Evolutionary conservation across 148 eudicot species (phyloP).

Genomic region (Bassia scoparia): DNA sequence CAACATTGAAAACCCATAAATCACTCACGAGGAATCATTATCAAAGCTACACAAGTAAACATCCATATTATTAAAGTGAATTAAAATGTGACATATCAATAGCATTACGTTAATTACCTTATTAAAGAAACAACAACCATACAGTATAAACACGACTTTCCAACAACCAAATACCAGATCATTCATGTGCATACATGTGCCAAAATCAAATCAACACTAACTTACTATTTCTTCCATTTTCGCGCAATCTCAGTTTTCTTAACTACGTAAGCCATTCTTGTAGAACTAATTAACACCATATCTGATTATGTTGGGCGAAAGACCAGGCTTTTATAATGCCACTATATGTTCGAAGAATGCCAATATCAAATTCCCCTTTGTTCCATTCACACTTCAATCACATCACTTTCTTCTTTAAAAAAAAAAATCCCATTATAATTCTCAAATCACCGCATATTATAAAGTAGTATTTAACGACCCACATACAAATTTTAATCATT

Average conservation of each 20-base stretch:
- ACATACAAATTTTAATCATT: background rate
- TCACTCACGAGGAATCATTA: too few species aligned
- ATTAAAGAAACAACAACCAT: background rate
- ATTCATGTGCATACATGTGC: conserved; percentile 31
- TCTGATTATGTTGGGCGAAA: conserved; percentile 7
- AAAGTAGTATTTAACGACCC: background rate
- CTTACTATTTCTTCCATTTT: background rate
- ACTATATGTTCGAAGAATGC: conserved; percentile 5
- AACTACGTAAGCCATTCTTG: conserved; percentile 7
- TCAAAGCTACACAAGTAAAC: too few species aligned
- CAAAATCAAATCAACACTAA: background rate
- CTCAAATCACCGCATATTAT: too few species aligned
- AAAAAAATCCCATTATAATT: too few species aligned
- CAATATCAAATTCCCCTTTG: background rate
- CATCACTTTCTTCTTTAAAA: background rate
- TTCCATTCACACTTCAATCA: conserved; percentile 25
- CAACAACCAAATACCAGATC: background rate
- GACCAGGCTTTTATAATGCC: background rate
- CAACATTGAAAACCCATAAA: too few species aligned
- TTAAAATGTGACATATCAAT: too few species aligned
- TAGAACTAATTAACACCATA: background rate
- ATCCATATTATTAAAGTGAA: too few species aligned
- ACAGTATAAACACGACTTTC: too few species aligned
- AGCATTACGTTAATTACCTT: background rate
- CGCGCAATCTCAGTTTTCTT: background rate